Conservation (phyloP, 2,329 filamentous ascomycete genomes). For the Talaromyces sp. region DNA sequence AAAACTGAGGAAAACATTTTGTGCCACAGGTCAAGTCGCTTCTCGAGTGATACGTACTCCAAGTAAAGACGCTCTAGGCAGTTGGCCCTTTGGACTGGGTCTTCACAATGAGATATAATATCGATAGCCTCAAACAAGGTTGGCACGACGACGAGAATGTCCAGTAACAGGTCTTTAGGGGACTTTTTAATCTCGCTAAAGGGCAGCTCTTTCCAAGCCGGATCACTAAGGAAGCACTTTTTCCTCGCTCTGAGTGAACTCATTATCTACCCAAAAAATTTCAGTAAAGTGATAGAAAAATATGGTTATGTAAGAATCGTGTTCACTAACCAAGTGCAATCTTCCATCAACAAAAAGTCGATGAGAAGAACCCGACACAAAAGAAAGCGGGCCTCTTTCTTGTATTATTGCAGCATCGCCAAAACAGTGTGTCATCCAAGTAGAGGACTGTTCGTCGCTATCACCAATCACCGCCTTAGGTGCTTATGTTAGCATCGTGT, state of each 20-base stretch:
- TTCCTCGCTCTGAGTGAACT: neutral
- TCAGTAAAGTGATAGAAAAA: neutral
- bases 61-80: neutral
- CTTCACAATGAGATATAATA: neutral
- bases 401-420: neutral
- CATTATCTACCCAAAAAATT: neutral
- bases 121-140: neutral
- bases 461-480: neutral
- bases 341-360: conserved; percentile 1
- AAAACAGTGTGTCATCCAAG: neutral
- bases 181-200: neutral
- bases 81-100: neutral
- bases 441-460: neutral
- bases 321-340: neutral
- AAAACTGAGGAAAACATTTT: neutral
- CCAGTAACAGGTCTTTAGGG: neutral
- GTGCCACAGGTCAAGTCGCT: neutral
- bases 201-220: neutral
- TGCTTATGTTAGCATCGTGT: neutral
- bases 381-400: neutral
- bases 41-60: neutral
- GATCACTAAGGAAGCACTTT: neutral
- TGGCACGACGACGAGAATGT: neutral
- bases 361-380: neutral
- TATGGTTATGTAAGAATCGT: neutral